Percentiles rank a stretch among this genome's conserved stretches.
These are phyloP conservation scores for Trametes villosa DNA, from an alignment of 768 basidiomycete genomes.

Conservation along the genomic window DNA sequence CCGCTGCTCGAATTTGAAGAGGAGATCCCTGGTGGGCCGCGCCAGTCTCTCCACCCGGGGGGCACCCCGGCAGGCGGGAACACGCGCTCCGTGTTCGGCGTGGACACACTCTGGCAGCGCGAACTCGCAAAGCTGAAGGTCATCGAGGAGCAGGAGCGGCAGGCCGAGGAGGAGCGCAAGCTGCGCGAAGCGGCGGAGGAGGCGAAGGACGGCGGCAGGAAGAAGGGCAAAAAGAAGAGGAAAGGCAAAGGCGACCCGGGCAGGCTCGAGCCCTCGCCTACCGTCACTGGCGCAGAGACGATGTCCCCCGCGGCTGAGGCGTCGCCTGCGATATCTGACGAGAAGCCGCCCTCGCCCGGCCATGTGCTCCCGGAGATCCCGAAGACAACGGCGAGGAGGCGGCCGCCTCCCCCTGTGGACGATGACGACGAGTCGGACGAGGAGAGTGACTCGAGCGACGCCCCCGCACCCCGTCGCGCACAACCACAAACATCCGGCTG, in stretches of 20 bases:
- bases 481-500: conserved; percentile 24
- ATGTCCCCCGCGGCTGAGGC: conserved; percentile 9
- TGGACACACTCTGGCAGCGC: conserved; percentile 90
- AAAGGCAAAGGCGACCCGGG: conserved; percentile 50
- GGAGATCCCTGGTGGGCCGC: conserved; percentile 42
- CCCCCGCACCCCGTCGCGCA: conserved; percentile 5
- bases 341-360: conserved; percentile 13
- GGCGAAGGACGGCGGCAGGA: conserved; percentile 40
- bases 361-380: conserved; percentile 42
- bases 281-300: conserved; percentile 14
- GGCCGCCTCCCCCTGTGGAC: conserved; percentile 34
- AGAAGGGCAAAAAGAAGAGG: conserved; percentile 49
- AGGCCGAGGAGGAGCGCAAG: conserved; percentile 56
- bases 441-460: conserved; percentile 56
- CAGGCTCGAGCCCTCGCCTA: conserved; percentile 34
- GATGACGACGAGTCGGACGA: conserved; percentile 53
- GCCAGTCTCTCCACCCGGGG: conserved; percentile 38
- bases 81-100: conserved; percentile 87
- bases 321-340: conserved; percentile 10
- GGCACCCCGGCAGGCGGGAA: conserved; percentile 31
- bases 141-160: conserved; percentile 72
- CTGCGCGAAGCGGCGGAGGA: conserved; percentile 51
- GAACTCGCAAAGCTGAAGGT: conserved; percentile 81
- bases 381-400: conserved; percentile 36
- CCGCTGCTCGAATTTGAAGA: conserved; percentile 72